Conservation (phyloP, 2,329 filamentous ascomycete genomes). For the Fusarium newnesense region DNA sequence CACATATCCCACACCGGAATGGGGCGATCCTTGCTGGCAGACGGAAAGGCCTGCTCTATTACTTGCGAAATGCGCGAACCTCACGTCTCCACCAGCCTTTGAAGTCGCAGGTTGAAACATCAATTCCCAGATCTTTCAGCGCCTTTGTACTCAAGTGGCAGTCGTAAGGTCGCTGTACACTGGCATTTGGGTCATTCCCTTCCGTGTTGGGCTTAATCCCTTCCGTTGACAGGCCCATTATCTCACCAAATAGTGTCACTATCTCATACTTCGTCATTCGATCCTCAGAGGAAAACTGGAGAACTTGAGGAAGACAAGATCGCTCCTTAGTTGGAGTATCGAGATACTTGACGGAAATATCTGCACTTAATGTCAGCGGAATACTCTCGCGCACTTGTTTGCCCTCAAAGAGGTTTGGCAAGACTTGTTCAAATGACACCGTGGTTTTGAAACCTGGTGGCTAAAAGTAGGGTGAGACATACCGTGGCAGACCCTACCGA, state of each 20-base stretch:
- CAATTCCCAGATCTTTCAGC: slow-evolving; percentile 78
- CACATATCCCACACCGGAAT: background rate
- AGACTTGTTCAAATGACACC: background rate
- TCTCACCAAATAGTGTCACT: slow-evolving; percentile 79
- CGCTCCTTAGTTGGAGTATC: slow-evolving; percentile 56
- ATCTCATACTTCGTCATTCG: slow-evolving; percentile 92
- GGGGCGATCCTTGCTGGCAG: background rate
- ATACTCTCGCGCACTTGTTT: background rate
- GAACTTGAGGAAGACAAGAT: slow-evolving; percentile 69
- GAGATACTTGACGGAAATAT: slow-evolving; percentile 77
- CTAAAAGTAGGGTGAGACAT: slow-evolving; percentile 44
- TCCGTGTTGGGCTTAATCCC: slow-evolving; percentile 76
- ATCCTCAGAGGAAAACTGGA: slow-evolving; percentile 91
- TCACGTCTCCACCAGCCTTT: slow-evolving; percentile 81
- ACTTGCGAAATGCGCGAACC: slow-evolving; percentile 68
- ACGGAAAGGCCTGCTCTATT: slow-evolving; percentile 28
- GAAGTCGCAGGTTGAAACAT: slow-evolving; percentile 80
- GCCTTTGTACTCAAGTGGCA: slow-evolving; percentile 84
- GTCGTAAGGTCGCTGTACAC: slow-evolving; percentile 85
- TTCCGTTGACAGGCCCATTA: slow-evolving; percentile 78
- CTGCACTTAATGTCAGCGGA: slow-evolving; percentile 50
- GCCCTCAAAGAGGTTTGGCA: background rate
- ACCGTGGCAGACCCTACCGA: slow-evolving; percentile 80
- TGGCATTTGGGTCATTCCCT: slow-evolving; percentile 76
- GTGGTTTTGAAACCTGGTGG: slow-evolving; percentile 13